Evolutionary conservation across 371 early-diverging fungal species (phyloP).

Genomic region (Nematocida homosporus): DNA sequence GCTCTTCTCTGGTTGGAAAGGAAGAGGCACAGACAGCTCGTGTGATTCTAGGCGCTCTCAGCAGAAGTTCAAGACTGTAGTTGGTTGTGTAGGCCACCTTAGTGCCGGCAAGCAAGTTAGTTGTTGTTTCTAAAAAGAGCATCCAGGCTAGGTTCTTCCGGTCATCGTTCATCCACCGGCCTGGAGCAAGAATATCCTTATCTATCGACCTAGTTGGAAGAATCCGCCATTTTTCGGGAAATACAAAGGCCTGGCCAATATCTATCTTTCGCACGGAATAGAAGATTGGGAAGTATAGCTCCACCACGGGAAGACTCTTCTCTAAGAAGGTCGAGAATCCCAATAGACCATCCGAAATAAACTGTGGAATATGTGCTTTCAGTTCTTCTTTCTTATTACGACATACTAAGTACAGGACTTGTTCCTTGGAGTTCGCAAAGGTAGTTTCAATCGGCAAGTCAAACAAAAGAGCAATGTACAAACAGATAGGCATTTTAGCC

Average conservation of each 20-base stretch:
- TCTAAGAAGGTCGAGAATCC: not conserved
- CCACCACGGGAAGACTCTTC: not conserved
- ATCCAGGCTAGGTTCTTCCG: not conserved
- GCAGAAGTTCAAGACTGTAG: conserved; percentile 1
- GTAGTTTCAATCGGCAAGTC: no score
- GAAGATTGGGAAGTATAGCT: not conserved
- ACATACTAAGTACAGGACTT: no score
- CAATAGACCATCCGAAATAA: not conserved
- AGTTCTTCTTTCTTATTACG: no score
- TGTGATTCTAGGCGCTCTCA: conserved; percentile 22
- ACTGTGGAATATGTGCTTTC: no score
- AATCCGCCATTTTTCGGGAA: not conserved
- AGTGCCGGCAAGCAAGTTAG: not conserved
- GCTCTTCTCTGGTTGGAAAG: conserved; percentile 9
- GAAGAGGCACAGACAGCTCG: not conserved
- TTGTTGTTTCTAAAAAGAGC: conserved; percentile 29
- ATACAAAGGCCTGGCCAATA: not conserved
- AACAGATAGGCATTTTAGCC: no score
- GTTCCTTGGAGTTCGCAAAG: no score
- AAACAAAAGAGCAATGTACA: no score
- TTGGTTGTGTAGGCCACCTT: not conserved
- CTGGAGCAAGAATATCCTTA: not conserved
- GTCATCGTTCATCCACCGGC: not conserved
- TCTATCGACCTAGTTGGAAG: not conserved
- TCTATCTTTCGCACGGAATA: not conserved